Evolutionary conservation across 257 asterid genomes (phyloP).

Genomic region (Coffea canephora): DNA sequence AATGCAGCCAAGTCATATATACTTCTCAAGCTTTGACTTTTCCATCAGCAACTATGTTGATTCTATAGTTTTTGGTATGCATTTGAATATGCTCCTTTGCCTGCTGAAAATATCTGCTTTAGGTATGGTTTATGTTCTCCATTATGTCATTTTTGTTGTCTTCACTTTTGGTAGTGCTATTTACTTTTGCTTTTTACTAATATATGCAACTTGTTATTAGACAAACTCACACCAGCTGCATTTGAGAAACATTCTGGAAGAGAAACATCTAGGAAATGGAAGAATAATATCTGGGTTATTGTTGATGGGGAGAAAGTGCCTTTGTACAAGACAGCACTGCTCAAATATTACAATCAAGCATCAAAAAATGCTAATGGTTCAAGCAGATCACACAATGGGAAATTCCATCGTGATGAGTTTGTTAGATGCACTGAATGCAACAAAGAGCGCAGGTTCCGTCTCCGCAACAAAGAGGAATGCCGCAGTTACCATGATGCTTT

Average conservation of each 20-base stretch:
- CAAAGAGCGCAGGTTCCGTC: constrained; percentile 50
- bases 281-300: constrained; percentile 53
- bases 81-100: background rate
- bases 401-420: constrained; percentile 49
- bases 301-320: constrained; percentile 54
- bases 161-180: background rate
- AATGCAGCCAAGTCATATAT: background rate
- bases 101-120: background rate
- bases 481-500: constrained; percentile 49
- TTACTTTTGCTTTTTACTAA: constrained; percentile 10
- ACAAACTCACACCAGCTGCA: constrained; percentile 56
- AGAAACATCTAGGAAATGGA: constrained; percentile 60
- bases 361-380: constrained; percentile 42
- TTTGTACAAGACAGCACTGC: constrained; percentile 45
- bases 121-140: background rate
- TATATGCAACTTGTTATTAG: constrained; percentile 23
- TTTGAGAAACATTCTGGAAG: constrained; percentile 63
- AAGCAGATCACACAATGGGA: constrained; percentile 31
- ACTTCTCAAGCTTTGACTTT: background rate
- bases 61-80: background rate
- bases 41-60: background rate
- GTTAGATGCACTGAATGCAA: constrained; percentile 40
- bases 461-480: constrained; percentile 52
- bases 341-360: constrained; percentile 47
- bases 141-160: background rate